Evolutionary conservation across 441 rosid genomes (phyloP), one percentile per base, ranked within the genome.

Genomic region (Euphorbia celastroides): DNA sequence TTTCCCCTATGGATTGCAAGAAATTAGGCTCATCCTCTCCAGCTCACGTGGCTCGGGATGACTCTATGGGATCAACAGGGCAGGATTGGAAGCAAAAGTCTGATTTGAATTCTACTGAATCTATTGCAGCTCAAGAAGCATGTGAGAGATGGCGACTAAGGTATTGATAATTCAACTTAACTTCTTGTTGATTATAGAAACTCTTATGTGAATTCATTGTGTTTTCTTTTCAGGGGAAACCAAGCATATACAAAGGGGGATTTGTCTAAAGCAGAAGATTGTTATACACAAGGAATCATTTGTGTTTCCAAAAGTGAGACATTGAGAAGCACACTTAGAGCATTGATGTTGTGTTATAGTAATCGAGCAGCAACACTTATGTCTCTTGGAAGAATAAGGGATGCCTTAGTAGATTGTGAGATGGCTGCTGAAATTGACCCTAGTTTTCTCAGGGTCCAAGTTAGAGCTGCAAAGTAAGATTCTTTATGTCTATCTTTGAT

Each of bases 91-190:
- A 85, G 61, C 77, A 76, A 59, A 84, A 69, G 68, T 58, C 89
- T 71, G 75, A 67, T 72, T 58, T 72, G 64, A 62, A 58, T 69
- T 74, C 81, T 72, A 65, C 79, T 67, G 72, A 79, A 66, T 66
- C 79, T 41, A 58, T 72, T 69, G 85, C 81, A 73, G 85, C 87
- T 67, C 93, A 84, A 71, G 99, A 92, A 83, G 84, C 90, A 70
- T 92, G 99, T 72, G 97, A 95, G 82, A 95, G 87, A 79, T 95
- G 98, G 97, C 92, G 99, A 51, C 69, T 90, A 75, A 95, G 98
- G 99, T 92, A 77, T 69, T 71, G 72, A 63, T 56, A 16, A 32
- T 11, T 60, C 25, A 23, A 41, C 27, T 26, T 12, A 52, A 26
- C 7, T n/a, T 57, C 2, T 38, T 9, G 48, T 55, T 10, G 34